Evolutionary conservation across 495 filamentous ascomycete species (phyloP).

Genomic region (Apiosordaria backusii): DNA sequence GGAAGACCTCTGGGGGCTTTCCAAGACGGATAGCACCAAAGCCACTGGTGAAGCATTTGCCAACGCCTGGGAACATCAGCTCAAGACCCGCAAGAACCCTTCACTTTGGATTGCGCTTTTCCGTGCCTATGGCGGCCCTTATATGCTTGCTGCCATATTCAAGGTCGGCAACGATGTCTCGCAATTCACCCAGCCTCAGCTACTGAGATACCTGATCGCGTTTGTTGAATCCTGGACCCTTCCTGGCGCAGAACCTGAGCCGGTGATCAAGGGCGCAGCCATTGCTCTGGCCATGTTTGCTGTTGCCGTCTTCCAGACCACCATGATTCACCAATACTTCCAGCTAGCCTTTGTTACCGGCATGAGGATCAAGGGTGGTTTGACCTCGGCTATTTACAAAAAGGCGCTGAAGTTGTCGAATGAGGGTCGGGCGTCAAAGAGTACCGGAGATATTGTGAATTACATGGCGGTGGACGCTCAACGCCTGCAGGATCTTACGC

Average conservation of each 20-base stretch:
- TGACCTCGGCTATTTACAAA: conserved; percentile 87
- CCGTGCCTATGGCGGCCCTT: conserved; percentile 78
- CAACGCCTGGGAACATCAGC: conserved; percentile 72
- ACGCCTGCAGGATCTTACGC: conserved; percentile 87
- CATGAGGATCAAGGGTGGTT: conserved; percentile 87
- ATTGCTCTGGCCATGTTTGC: conserved; percentile 93
- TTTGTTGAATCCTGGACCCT: conserved; percentile 79
- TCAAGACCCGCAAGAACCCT: conserved; percentile 66
- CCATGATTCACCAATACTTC: conserved; percentile 85
- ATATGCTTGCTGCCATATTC: conserved; percentile 72
- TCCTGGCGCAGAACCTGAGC: conserved; percentile 58
- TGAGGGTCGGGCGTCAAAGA: conserved; percentile 85
- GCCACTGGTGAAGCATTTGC: conserved; percentile 63
- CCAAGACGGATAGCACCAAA: conserved; percentile 73
- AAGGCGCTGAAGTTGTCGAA: conserved; percentile 89
- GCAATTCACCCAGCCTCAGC: conserved; percentile 86
- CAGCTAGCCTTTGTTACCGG: conserved; percentile 91
- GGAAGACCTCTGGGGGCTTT: conserved; percentile 93
- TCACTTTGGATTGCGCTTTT: conserved; percentile 93
- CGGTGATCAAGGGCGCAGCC: conserved; percentile 75
- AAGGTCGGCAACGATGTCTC: conserved; percentile 81
- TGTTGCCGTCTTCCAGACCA: conserved; percentile 79
- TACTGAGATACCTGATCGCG: conserved; percentile 77
- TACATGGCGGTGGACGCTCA: conserved; percentile 98
- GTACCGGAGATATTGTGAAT: conserved; percentile 97